Evolutionary conservation across 306 rosid genomes (phyloP).

Genomic region (Citrullus amarus): DNA sequence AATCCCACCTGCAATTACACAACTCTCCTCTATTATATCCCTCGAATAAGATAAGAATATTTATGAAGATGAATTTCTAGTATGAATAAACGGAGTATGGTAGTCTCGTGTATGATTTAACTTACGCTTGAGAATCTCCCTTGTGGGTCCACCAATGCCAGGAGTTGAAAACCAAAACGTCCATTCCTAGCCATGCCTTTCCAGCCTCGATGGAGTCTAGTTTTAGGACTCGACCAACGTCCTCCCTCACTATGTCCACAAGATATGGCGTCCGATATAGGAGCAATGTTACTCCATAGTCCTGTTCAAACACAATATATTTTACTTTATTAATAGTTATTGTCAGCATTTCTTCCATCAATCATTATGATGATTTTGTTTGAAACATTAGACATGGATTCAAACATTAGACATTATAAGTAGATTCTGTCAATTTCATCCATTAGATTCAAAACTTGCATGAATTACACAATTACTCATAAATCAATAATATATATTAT

Average conservation of each 20-base stretch:
- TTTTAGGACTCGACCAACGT: conserved; percentile 53
- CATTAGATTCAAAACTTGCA: not conserved
- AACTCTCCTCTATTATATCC: not conserved
- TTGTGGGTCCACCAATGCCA: conserved; percentile 99
- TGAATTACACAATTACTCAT: not conserved
- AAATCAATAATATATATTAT: no score
- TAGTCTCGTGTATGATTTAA: not conserved
- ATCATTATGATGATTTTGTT: not conserved
- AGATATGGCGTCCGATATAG: conserved; percentile 72
- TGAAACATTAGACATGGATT: not conserved
- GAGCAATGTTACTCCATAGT: conserved; percentile 49
- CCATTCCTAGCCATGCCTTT: conserved; percentile 71
- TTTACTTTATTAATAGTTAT: not conserved
- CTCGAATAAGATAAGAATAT: no score
- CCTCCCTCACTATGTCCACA: conserved; percentile 57
- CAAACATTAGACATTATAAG: not conserved
- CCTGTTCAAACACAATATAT: conserved; percentile 32
- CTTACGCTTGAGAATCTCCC: conserved; percentile 71
- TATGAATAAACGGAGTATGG: no score
- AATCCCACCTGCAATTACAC: conserved; percentile 58
- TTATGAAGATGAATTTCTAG: no score
- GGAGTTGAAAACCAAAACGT: conserved; percentile 73
- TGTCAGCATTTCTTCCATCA: not conserved
- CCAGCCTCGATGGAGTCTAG: conserved; percentile 63
- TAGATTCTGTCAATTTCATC: not conserved